Evolutionary conservation across 352 stramenopile species (phyloP).

Genomic region (Phytopythium kandeliae): DNA sequence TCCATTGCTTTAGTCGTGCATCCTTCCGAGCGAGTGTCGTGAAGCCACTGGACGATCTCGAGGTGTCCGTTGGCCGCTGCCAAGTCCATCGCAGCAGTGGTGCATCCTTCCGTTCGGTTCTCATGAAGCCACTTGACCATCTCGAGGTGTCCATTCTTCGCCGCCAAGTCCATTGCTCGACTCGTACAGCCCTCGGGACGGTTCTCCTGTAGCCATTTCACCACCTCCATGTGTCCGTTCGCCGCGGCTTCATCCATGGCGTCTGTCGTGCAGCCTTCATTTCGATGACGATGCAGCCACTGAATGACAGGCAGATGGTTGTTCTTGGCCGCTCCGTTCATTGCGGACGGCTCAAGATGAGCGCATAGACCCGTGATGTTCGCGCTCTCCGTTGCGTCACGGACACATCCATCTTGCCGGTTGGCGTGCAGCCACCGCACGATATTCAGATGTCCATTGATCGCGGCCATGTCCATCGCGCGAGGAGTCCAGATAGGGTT

Average conservation of each 20-base stretch:
- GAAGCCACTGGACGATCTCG: background rate
- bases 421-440: conserved; percentile 17
- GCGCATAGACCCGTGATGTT: too few relatives aligned
- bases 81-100: background rate
- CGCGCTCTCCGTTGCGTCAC: too few relatives aligned
- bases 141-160: conserved; percentile 14
- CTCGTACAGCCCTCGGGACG: conserved; percentile 16
- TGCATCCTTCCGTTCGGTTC: background rate
- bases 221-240: conserved; percentile 3
- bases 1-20: background rate
- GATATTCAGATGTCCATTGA: conserved; percentile 15
- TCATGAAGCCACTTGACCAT: conserved; percentile 21
- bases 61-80: background rate
- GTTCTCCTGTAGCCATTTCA: conserved; percentile 9
- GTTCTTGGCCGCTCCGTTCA: conserved; percentile 20
- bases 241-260: conserved; percentile 22
- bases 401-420: conserved; percentile 8
- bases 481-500: conserved; percentile 7
- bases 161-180: conserved; percentile 15
- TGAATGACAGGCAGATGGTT: conserved; percentile 17
- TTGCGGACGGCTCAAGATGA: too few relatives aligned
- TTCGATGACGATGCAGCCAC: conserved; percentile 19
- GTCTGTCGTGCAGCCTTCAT: conserved; percentile 15
- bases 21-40: background rate
- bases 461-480: conserved; percentile 17